Percentiles rank a stretch among this genome's conserved stretches.
Conservation (phyloP, 2,329 filamentous ascomycete genomes). For the Neofusicoccum kwambonambiense region DNA sequence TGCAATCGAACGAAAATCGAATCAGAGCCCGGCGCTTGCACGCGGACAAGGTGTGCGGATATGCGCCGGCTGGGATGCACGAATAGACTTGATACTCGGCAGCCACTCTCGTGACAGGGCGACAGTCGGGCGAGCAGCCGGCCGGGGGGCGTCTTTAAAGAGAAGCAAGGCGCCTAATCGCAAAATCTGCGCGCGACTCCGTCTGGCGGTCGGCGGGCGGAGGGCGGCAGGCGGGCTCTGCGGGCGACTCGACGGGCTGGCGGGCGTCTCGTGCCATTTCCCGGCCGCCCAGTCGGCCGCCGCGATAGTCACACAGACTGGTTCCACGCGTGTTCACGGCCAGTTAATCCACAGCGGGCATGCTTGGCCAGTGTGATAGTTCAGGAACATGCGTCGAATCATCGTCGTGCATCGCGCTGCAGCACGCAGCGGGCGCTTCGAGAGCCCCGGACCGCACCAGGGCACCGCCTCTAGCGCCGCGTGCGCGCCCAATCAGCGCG, state of each 20-base stretch:
- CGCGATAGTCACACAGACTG: conserved; percentile 1
- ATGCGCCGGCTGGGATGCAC: neutral
- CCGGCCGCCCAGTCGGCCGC: conserved; percentile 11
- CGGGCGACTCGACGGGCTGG: neutral
- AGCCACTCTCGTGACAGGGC: conserved; percentile 18
- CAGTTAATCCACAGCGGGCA: neutral
- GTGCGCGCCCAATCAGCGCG: no score
- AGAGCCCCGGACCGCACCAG: no score
- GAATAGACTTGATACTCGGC: neutral
- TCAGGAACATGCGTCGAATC: no score
- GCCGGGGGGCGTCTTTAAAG: conserved; percentile 14
- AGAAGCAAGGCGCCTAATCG: conserved; percentile 16
- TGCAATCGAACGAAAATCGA: conserved; percentile 13
- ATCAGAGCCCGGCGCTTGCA: conserved; percentile 19
- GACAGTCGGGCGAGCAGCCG: neutral
- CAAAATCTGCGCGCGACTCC: conserved; percentile 6
- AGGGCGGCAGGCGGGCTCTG: neutral
- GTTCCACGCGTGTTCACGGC: neutral
- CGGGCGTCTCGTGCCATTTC: conserved; percentile 7
- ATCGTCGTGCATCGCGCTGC: no score
- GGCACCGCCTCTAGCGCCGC: no score
- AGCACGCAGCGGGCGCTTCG: no score
- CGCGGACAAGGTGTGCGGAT: neutral
- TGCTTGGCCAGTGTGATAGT: no score
- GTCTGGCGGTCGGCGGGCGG: neutral